Conservation (phyloP, 495 filamentous ascomycete species). For the Talaromyces liani region DNA sequence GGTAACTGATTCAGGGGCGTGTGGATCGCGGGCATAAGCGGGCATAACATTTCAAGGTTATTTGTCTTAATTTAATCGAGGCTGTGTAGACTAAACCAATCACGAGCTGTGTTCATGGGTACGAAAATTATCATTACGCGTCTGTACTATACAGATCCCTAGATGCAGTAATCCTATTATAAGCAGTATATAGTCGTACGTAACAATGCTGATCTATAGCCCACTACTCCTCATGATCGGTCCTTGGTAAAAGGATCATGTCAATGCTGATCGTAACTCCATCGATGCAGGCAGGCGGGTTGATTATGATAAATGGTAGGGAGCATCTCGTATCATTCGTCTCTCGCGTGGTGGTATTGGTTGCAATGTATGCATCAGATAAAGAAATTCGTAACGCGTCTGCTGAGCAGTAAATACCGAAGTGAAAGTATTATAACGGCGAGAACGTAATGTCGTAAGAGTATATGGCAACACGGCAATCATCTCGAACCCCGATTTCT, state of each 20-base stretch:
- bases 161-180: neutral
- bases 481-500: conserved; percentile 18
- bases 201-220: neutral
- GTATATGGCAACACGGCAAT: neutral
- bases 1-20: neutral
- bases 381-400: conserved; percentile 1
- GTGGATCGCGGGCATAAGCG: neutral
- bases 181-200: neutral
- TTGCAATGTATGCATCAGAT: neutral
- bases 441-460: neutral
- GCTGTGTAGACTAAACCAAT: neutral
- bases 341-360: neutral
- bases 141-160: neutral
- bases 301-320: neutral
- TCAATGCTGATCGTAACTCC: conserved; percentile 2
- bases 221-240: neutral
- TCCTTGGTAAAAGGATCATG: neutral
- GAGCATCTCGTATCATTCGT: neutral
- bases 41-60: neutral
- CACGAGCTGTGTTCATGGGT: neutral
- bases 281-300: neutral
- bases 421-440: neutral
- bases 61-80: neutral
- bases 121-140: neutral
- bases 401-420: neutral